Evolutionary conservation across 2,329 filamentous ascomycete genomes (phyloP).

Genomic region (Ustulina deusta): DNA sequence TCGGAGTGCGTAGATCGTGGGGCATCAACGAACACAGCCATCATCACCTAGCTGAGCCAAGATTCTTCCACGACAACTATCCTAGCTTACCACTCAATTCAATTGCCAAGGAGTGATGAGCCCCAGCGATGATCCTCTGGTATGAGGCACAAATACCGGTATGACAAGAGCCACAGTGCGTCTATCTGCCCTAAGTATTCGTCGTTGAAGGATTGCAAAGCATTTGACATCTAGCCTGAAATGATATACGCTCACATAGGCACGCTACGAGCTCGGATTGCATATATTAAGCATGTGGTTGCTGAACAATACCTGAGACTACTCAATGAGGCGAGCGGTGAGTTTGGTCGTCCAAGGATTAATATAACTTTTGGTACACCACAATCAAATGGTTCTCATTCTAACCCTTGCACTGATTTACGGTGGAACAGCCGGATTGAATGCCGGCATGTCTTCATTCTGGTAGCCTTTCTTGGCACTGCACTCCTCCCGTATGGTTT

Average conservation of each 20-base stretch:
- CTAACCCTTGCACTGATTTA: neutral
- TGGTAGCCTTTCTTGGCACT: slow-evolving; percentile 20
- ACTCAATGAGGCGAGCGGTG: neutral
- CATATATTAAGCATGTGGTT: too few species aligned
- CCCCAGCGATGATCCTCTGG: neutral
- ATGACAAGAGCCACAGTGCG: neutral
- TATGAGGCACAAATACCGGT: neutral
- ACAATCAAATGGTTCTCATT: neutral
- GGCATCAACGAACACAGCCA: slow-evolving; percentile 29
- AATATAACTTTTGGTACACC: neutral
- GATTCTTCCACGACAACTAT: neutral
- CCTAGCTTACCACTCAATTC: neutral
- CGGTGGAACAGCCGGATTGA: neutral
- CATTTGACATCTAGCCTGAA: neutral
- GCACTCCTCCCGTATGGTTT: neutral
- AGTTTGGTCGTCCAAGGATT: neutral
- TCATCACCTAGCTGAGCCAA: slow-evolving; percentile 35
- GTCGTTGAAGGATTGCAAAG: neutral
- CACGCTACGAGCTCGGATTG: neutral
- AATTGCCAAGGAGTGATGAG: slow-evolving; percentile 4
- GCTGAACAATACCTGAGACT: neutral
- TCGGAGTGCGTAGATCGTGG: slow-evolving; percentile 15
- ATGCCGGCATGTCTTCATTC: neutral
- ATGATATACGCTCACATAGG: neutral
- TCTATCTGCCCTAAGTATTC: neutral